Evolutionary conservation across 495 filamentous ascomycete species (phyloP).

Genomic region (Opeltia flavorubescens): DNA sequence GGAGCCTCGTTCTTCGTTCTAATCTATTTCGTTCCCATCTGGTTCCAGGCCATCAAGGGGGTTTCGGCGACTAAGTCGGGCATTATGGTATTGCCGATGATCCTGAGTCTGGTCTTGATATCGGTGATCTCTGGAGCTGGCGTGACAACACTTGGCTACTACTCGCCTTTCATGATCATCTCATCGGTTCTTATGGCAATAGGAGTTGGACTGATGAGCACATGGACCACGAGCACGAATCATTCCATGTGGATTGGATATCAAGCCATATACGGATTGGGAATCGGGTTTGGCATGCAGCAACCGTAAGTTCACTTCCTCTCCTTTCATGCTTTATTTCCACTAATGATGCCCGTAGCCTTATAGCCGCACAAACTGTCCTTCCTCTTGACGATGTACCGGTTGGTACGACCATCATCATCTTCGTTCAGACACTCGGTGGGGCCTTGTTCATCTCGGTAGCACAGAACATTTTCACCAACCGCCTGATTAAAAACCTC

Average conservation of each 20-base stretch:
- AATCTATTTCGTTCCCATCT: conserved; percentile 56
- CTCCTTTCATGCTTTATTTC: neutral
- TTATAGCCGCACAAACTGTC: conserved; percentile 57
- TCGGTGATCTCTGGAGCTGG: conserved; percentile 46
- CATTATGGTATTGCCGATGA: conserved; percentile 61
- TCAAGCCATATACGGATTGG: conserved; percentile 55
- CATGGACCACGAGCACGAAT: conserved; percentile 39
- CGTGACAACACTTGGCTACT: conserved; percentile 56
- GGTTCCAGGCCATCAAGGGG: conserved; percentile 77
- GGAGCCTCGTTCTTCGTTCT: conserved; percentile 53
- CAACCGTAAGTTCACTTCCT: conserved; percentile 22
- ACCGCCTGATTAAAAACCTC: conserved; percentile 48
- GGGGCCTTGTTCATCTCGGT: conserved; percentile 64
- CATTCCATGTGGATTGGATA: conserved; percentile 63
- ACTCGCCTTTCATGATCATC: conserved; percentile 57
- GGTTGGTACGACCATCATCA: conserved; percentile 48
- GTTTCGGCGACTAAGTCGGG: conserved; percentile 55
- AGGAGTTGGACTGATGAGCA: conserved; percentile 58
- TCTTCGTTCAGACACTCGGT: conserved; percentile 60
- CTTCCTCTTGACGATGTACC: conserved; percentile 48
- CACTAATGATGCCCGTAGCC: conserved; percentile 3
- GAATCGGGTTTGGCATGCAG: conserved; percentile 57
- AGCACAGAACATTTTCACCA: conserved; percentile 65
- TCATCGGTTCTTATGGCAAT: conserved; percentile 44
- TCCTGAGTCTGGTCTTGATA: conserved; percentile 46